Evolutionary conservation across 2,329 filamentous ascomycete genomes (phyloP).

Genomic region (Coniochaeta pulveracea): DNA sequence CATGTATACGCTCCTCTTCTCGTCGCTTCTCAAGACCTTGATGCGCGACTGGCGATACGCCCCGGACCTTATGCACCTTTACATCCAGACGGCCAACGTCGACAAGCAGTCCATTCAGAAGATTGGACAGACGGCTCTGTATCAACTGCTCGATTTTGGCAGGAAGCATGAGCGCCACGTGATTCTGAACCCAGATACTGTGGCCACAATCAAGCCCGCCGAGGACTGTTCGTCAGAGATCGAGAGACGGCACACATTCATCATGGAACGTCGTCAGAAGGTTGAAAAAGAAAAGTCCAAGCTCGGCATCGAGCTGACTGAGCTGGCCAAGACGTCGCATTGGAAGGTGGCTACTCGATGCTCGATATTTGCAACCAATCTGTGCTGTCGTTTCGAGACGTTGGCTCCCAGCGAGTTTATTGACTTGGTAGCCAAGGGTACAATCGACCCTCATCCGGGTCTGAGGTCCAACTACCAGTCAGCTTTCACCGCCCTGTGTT

Average conservation of each 20-base stretch:
- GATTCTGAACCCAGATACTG: constrained; percentile 59
- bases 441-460: constrained; percentile 83
- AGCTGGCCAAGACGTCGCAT: constrained; percentile 67
- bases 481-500: constrained; percentile 65
- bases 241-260: constrained; percentile 56
- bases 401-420: constrained; percentile 75
- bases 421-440: constrained; percentile 68
- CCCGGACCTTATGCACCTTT: constrained; percentile 77
- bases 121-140: constrained; percentile 69
- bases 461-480: constrained; percentile 72
- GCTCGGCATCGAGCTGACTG: constrained; percentile 71
- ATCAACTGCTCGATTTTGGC: constrained; percentile 84
- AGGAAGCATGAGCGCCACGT: constrained; percentile 80
- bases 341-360: constrained; percentile 94
- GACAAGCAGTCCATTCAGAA: constrained; percentile 94
- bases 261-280: constrained; percentile 60
- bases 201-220: constrained; percentile 60
- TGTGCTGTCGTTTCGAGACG: constrained; percentile 84
- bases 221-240: constrained; percentile 54
- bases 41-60: constrained; percentile 92
- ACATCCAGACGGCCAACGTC: constrained; percentile 79
- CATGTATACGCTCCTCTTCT: constrained; percentile 82
- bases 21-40: constrained; percentile 77
- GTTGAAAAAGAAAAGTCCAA: constrained; percentile 78
- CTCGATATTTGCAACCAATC: constrained; percentile 79